phyloP scores from a whole-genome alignment of 352 stramenopile genomes.

The Phytophthora parvispora region DNA sequence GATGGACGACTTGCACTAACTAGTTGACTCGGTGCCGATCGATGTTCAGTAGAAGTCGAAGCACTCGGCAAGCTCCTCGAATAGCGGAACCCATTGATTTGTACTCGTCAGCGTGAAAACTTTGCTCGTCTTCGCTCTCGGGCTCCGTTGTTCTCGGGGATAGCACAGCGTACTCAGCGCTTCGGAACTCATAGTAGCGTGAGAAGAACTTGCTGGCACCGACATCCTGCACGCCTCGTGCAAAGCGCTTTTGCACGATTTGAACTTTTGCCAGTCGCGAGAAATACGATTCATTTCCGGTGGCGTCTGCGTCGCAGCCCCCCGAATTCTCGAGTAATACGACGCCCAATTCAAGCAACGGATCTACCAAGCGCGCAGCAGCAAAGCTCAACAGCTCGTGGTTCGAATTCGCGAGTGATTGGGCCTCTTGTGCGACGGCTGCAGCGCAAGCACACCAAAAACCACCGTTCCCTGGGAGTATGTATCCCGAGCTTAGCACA shows the following conservation, averaged over 20 bases:
- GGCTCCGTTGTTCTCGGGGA: slow-evolving; percentile 11
- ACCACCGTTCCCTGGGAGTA: slow-evolving; percentile 31
- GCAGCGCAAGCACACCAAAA: slow-evolving; percentile 39
- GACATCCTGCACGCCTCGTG: slow-evolving; percentile 24
- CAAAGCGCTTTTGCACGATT: slow-evolving; percentile 25
- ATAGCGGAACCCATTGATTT: slow-evolving; percentile 11
- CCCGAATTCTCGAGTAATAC: slow-evolving; percentile 33
- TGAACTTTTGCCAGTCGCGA: slow-evolving; percentile 22
- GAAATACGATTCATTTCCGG: slow-evolving; percentile 19
- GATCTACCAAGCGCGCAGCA: slow-evolving; percentile 3
- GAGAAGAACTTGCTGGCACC: slow-evolving; percentile 35
- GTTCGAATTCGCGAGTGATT: neutral
- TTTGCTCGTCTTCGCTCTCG: slow-evolving; percentile 21
- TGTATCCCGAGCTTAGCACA: slow-evolving; percentile 18
- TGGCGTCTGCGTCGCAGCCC: neutral
- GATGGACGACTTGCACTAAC: neutral
- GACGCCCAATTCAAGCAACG: slow-evolving; percentile 22
- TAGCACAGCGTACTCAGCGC: slow-evolving; percentile 18
- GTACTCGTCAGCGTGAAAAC: slow-evolving; percentile 23
- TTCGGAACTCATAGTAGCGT: slow-evolving; percentile 31
- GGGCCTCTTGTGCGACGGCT: slow-evolving; percentile 11
- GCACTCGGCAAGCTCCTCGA: slow-evolving; percentile 16
- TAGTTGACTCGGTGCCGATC: slow-evolving; percentile 30
- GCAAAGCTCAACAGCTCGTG: slow-evolving; percentile 19
- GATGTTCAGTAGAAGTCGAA: slow-evolving; percentile 29